Evolutionary conservation across 768 basidiomycete species (phyloP), one percentile per base, ranked within the genome.

Genomic region (Tulasnella sp.): DNA sequence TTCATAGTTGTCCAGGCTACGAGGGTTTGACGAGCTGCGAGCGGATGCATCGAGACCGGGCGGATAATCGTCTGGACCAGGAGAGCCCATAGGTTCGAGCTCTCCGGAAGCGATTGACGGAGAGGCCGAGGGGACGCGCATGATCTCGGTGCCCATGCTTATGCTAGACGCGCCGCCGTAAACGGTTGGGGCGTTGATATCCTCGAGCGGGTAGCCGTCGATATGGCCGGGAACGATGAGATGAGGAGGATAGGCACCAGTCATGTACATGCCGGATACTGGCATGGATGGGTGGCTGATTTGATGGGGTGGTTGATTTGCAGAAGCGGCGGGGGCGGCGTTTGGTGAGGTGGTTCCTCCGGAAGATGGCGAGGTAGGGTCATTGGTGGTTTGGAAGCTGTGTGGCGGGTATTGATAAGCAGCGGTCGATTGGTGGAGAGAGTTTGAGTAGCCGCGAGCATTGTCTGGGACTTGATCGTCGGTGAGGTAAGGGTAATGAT

Each of bases 81-180:
- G 79, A 28, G 79, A 80, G 37, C 79, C 79, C 64, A 41, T 34
- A 20, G 46, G 46, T 50, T 76, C 76, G 64, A 69, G 64, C 28
- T 75, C 74, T 50, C 76, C 76, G 42, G 79, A 80, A 73, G 79
- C 79, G 64, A 80, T 40, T 46, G 79, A 80, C 8, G 79, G 79
- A 40, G 79, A 80, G 16, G 79, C 79, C 28, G 79, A 80, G 37
- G 79, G 79, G 34, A 80, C 72, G 44, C 79, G 79, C 79, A 80
- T 80, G 31, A 80, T 80, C 58, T 73, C 74, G 8, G 72, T 50
- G 40, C 79, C 79, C 40, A 78, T 60, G 58, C 58, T 60, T 5
- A 78, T 34, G 64, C 54, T 72, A 28, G 64, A 69, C 22, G 77
- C 50, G 28, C 72, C 48, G 41, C 44, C 46, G 46, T 80, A 75